phyloP scores from a whole-genome alignment of 1,284 basidiomycete genomes.

The Baeospora myosura region DNA sequence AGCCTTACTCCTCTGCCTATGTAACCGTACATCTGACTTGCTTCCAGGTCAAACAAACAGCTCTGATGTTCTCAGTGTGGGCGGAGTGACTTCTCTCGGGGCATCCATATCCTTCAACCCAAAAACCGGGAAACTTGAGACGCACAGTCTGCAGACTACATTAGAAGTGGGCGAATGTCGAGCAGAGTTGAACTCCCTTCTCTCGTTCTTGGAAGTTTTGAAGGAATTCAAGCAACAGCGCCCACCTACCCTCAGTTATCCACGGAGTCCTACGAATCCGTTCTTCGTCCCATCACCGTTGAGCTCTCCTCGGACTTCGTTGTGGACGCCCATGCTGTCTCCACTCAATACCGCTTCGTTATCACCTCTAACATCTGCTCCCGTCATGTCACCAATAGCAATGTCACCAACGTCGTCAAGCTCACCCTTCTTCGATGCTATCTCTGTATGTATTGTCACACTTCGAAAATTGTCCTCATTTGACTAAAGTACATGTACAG shows the following conservation, averaged over 20 bases:
- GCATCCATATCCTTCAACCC: constrained; percentile 54
- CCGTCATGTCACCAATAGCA: no score
- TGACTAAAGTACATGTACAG: constrained; percentile 15
- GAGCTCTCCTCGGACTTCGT: constrained; percentile 1
- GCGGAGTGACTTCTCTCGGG: constrained; percentile 35
- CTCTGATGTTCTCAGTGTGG: constrained; percentile 34
- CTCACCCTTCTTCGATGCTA: constrained; percentile 28
- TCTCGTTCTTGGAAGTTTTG: not conserved
- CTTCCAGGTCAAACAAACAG: no score
- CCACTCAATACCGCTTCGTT: not conserved
- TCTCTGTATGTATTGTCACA: constrained; percentile 42
- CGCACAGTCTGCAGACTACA: constrained; percentile 43
- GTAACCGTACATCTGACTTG: constrained; percentile 12
- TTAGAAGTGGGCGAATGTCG: constrained; percentile 41
- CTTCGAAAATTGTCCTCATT: no score
- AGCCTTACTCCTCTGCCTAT: constrained; percentile 5
- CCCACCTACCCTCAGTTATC: not conserved
- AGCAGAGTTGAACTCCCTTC: constrained; percentile 42
- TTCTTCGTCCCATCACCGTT: constrained; percentile 2
- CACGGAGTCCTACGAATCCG: not conserved
- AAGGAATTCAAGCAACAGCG: constrained; percentile 1
- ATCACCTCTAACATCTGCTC: constrained; percentile 1
- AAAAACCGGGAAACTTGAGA: constrained; percentile 44
- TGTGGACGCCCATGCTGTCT: constrained; percentile 6
- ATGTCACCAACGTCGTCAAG: constrained; percentile 18